Base-by-base conservation (phyloP, 2,329 filamentous ascomycete genomes). In the Hypoxylon sp. region DNA sequence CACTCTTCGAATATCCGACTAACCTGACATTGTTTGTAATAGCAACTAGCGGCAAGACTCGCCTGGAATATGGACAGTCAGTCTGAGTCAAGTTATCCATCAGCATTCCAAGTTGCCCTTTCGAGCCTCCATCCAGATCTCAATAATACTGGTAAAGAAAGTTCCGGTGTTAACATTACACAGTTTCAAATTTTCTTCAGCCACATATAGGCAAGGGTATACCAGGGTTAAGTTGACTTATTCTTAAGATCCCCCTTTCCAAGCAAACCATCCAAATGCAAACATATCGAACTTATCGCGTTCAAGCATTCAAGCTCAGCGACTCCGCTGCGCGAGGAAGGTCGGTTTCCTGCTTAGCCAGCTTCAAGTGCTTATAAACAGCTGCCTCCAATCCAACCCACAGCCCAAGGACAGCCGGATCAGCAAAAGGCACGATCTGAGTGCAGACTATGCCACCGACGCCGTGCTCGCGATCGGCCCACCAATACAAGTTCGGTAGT, bases 401-500 rank as follows among this genome's bases (percentile, higher is more conserved):
- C 3, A 85, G 53, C 0, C 73, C 74, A 32, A 81, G 6, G 1
- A 85, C 81, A 2, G 79, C 74, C 0, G 73, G 61, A 67, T 86
- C 81, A 1, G 65, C 80, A 72, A 86, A 86, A 0, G 85, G 85
- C 53, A 87, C 52, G 27, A 87, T 80, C 73, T 87, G 85, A 2
- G 78, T 77, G 37, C 79, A 80, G 1, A 87, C 75, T 7, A 87
- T 81, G 0, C 84, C 85, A 0, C 82, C 87, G 45, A 90, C 78
- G 0, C 86, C 87, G 60, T 82, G 84, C 73, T 88, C 86, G 5
- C 86, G 78, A 75, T 90, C 88, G 32, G 79, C 80, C 87, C 87
- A 90, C 87, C 87, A 90, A 71, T 81, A 90, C 30, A 85, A 70
- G 73, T 90, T 90, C 2, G 86, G 75, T 29, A 90, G 70, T 0